Base-by-base conservation (phyloP, 139 green algal species). In the Zygnema circumcarinatum region DNA sequence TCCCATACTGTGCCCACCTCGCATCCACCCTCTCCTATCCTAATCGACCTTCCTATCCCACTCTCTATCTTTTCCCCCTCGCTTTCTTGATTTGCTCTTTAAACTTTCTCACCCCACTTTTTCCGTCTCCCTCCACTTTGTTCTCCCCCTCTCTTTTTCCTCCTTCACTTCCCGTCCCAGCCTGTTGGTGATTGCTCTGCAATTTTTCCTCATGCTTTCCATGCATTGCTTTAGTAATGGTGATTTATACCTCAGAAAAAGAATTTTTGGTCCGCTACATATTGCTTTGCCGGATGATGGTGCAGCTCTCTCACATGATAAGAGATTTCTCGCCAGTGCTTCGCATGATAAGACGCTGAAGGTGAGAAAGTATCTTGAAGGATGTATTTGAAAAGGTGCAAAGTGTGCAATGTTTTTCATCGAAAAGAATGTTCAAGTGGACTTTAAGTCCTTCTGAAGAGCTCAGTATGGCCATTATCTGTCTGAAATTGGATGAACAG, bases 121-220 rank as follows among this genome's bases (percentile, higher is more conserved):
- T 79, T 38, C 20, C 16, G 21, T 81, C 52, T 84, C 35, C 25
- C 81, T 68, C 21, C 41, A 84, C 41, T 84, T 22, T 82, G 38
- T 35, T 79, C 72, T 79, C 21, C 16, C 16, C 20, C 21, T 79
- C 29, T 79, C 72, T 79, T 79, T 21, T 32, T 29, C 29, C 54
- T 35, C 20, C 20, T 32, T 36, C 22, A 54, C 21, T 79, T 79
- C 33, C 16, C 21, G 22, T 36, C 72, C 20, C 21, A 16, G 38
- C 72, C 20, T 16, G 33, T 47, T 20, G 33, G 38, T 20, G 33
- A 79, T 21, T 47, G 20, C 22, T 79, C 21, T 79, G 20, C 20
- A 35, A 22, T 79, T 79, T 35, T 79, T 79, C 40, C 21, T 79
- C n/a, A n/a, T n/a, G n/a, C n/a, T n/a, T n/a, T n/a, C n/a, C n/a